Conservation (phyloP, 331 rosid species). For the Saraca asoca region DNA sequence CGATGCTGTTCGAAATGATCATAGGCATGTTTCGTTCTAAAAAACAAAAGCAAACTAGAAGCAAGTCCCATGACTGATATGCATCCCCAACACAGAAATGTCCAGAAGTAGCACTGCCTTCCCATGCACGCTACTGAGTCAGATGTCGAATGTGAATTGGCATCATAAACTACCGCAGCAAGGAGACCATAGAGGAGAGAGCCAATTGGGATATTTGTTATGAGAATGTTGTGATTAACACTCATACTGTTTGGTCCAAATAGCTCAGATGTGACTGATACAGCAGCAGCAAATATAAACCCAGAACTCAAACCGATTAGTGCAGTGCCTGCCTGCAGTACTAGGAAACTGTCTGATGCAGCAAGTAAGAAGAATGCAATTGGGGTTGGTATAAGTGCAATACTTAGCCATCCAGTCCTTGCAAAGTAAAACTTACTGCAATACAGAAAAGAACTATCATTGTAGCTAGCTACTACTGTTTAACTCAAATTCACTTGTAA, state of each 20-base stretch:
- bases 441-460: slow-evolving; percentile 11
- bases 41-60: slow-evolving; percentile 65
- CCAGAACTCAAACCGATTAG: slow-evolving; percentile 89
- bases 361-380: slow-evolving; percentile 78
- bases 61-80: slow-evolving; percentile 68
- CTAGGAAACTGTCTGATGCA: slow-evolving; percentile 44
- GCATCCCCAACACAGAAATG: slow-evolving; percentile 86
- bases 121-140: slow-evolving; percentile 85
- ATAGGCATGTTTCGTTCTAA: slow-evolving; percentile 85
- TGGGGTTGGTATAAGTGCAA: slow-evolving; percentile 89
- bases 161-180: slow-evolving; percentile 82
- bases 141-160: slow-evolving; percentile 42
- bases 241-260: slow-evolving; percentile 84
- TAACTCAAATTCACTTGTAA: slow-evolving; percentile 16
- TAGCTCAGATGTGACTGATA: slow-evolving; percentile 84
- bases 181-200: slow-evolving; percentile 80
- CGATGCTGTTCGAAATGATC: slow-evolving; percentile 74
- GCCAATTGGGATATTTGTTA: slow-evolving; percentile 91
- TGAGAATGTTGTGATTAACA: slow-evolving; percentile 87
- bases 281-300: slow-evolving; percentile 94
- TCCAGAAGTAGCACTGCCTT: slow-evolving; percentile 67
- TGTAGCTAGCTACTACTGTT: slow-evolving; percentile 13
- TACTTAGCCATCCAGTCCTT: slow-evolving; percentile 87
- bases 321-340: slow-evolving; percentile 67
- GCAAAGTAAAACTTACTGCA: slow-evolving; percentile 91